Conservation (phyloP, 257 asterid genomes). For the Avicennia marina region DNA sequence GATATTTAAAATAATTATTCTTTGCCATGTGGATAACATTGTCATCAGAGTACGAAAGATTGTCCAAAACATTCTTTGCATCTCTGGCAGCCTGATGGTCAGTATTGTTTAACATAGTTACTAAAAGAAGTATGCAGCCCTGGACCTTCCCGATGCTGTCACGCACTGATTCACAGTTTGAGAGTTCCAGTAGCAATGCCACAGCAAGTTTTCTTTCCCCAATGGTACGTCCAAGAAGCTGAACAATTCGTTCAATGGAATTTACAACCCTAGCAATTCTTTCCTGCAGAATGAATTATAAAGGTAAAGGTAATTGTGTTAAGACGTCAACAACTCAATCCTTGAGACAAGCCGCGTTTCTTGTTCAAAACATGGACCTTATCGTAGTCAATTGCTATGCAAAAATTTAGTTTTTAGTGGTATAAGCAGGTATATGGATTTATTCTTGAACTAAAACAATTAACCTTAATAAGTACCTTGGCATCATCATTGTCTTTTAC, state of each 20-base stretch:
- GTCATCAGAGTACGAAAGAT: constrained; percentile 60
- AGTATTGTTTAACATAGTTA: constrained; percentile 44
- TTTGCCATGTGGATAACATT: constrained; percentile 62
- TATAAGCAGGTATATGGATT: background rate
- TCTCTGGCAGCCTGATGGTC: constrained; percentile 52
- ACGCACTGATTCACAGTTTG: constrained; percentile 38
- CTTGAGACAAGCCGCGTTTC: background rate
- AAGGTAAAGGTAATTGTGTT: background rate
- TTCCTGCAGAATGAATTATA: constrained; percentile 39
- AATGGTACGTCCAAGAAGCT: constrained; percentile 51
- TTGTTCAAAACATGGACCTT: background rate
- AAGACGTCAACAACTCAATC: constrained; percentile 2
- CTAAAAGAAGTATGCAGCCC: constrained; percentile 61
- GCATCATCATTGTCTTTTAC: constrained; percentile 52
- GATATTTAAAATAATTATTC: constrained; percentile 50
- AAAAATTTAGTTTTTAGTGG: background rate
- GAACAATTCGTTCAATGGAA: constrained; percentile 47
- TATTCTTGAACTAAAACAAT: background rate
- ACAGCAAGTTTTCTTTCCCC: constrained; percentile 57
- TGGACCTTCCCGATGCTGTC: constrained; percentile 51
- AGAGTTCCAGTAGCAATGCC: constrained; percentile 46
- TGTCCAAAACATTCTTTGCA: constrained; percentile 48
- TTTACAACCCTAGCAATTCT: constrained; percentile 37
- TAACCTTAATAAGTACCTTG: constrained; percentile 35
- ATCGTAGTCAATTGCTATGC: background rate